Evolutionary conservation across 352 stramenopile species (phyloP).

Genomic region (Pythium insidiosum): DNA sequence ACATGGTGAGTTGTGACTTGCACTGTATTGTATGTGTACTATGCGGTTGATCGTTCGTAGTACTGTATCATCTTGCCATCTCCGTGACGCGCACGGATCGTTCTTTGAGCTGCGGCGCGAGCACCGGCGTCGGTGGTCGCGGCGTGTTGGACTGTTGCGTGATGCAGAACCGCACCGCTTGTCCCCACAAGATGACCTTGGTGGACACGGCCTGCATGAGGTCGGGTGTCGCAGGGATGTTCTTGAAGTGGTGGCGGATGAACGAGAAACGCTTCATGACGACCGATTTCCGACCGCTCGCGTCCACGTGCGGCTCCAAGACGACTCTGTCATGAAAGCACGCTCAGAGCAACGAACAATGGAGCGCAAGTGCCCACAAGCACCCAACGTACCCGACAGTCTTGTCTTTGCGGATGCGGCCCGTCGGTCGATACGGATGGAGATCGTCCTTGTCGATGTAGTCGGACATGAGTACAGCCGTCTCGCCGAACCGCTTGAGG

Average conservation of each 20-base stretch:
- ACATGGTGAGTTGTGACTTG: too few species aligned
- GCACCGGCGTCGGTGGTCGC: too few species aligned
- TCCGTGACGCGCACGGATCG: too few species aligned
- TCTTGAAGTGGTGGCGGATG: slow-evolving; percentile 50
- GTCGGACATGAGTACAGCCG: slow-evolving; percentile 36
- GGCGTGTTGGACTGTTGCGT: slow-evolving; percentile 9
- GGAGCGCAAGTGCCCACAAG: too few species aligned
- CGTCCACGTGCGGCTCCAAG: slow-evolving; percentile 29
- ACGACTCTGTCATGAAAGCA: background rate
- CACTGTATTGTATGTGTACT: too few species aligned
- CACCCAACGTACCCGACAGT: slow-evolving; percentile 27
- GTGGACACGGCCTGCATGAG: slow-evolving; percentile 56
- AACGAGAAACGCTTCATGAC: slow-evolving; percentile 68
- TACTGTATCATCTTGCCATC: too few species aligned
- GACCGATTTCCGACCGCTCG: slow-evolving; percentile 24
- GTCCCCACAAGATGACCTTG: slow-evolving; percentile 53
- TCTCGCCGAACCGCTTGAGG: slow-evolving; percentile 28
- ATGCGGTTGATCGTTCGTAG: too few species aligned
- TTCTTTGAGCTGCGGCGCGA: too few species aligned
- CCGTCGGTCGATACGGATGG: slow-evolving; percentile 30
- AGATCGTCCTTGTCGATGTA: slow-evolving; percentile 38
- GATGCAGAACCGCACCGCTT: slow-evolving; percentile 49
- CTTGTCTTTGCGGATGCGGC: slow-evolving; percentile 45
- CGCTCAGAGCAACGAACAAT: too few species aligned
- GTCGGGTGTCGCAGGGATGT: slow-evolving; percentile 26